Evolutionary conservation across 2,329 filamentous ascomycete genomes (phyloP), one percentile per base, ranked within the genome.

Genomic region (Fusarium nematophilum): DNA sequence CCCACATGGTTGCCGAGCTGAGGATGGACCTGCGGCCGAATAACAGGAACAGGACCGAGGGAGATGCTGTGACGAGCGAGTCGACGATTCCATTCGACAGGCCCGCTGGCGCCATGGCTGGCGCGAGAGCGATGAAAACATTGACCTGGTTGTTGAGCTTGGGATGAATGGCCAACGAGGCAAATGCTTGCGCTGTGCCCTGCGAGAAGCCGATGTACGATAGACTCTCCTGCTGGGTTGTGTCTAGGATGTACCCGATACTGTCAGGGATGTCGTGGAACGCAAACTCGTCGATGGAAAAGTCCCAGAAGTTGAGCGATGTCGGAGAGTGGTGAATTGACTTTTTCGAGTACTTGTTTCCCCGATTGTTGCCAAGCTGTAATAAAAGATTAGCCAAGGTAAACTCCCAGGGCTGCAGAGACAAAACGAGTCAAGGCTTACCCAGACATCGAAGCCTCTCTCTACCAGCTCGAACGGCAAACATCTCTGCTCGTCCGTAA

Each of bases 281-380:
- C 40, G 95, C 95, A 72, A 99, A 99, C 72, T 99, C 91, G 73
- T 99, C 95, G 72, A 99, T 98, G 45, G 92, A 97, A 73, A 99
- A 99, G 74, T 97, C 90, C 95, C 95, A 99, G 75, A 99, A 99
- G 11, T 86, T 82, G 30, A 83, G 79, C 3, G 90, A 89, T 1
- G 86, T 89, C 0, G 95, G 93, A 1, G 92, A 89, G 60, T 82
- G 81, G 55, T 89, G 84, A 45, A 93, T 86, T 3, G 89, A 93
- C 78, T 99, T 99, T 76, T 98, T 99, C 38, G 93, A 97, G 78
- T 99, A 99, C 74, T 99, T 99, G 83, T 99, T 99, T 43, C 95
- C 95, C 29, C 95, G 89, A 71, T 99, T 99, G 75, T 99, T 99
- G 44, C 95, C 95, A 59, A 99, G 83, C 91, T 91, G 8, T 3